A percentile compares a stretch with the other conserved stretches of the same genome.
These are phyloP conservation scores for Fusarium scirpi DNA, from an alignment of 2,329 filamentous ascomycete genomes.

Conservation along the genomic window DNA sequence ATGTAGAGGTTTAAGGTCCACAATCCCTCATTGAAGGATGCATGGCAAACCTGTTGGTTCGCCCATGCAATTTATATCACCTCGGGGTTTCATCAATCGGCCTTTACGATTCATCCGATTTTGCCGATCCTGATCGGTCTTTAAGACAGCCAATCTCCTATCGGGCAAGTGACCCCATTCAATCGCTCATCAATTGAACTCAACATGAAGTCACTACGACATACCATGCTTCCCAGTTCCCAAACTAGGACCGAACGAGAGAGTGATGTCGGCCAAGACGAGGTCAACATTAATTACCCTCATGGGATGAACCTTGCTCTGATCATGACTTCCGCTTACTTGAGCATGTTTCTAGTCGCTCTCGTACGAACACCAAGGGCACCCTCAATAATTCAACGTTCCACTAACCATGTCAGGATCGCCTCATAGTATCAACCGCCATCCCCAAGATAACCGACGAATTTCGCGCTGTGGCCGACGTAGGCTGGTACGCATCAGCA, in stretches of 20 bases:
- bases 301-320: background rate
- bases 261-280: rapidly evolving
- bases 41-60: background rate
- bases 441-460: conserved; percentile 63
- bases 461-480: conserved; percentile 58
- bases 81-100: background rate
- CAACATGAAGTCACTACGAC: background rate
- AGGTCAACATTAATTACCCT: background rate
- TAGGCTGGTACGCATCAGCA: conserved; percentile 66
- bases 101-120: background rate
- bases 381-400: background rate
- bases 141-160: background rate
- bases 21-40: background rate
- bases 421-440: conserved; percentile 59
- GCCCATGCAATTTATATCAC: background rate
- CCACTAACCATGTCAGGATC: background rate
- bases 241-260: rapidly evolving
- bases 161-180: background rate
- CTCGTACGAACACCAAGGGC: rapidly evolving
- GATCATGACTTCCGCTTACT: conserved; percentile 9
- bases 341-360: conserved; percentile 8
- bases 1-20: background rate
- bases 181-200: background rate
- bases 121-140: background rate
- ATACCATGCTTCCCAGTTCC: rapidly evolving